Percentiles rank a stretch among this genome's conserved stretches.
These are phyloP conservation scores for Diaporthe caulivora DNA, from an alignment of 2,329 filamentous ascomycete genomes.

Conservation along the genomic window DNA sequence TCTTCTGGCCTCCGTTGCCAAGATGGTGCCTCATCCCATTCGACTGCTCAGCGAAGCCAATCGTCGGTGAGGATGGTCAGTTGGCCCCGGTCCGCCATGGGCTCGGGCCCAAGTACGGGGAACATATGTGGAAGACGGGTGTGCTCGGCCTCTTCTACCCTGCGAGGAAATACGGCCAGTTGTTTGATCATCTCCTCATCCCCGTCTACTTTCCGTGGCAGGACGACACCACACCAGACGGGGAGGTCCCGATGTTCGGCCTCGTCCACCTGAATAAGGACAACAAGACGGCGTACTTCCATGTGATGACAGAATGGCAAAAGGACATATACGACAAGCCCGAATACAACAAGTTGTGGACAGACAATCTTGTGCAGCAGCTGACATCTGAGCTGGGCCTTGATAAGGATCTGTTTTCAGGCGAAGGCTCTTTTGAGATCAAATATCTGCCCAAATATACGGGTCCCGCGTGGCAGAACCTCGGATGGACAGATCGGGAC, in stretches of 20 bases:
- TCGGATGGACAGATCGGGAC: neutral
- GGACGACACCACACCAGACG: conserved; percentile 12
- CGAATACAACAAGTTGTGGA: neutral
- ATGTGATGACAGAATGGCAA: conserved; percentile 31
- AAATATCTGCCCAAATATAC: neutral
- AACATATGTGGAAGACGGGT: conserved; percentile 4
- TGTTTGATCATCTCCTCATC: conserved; percentile 19
- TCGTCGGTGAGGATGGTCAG: neutral
- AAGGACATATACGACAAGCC: neutral
- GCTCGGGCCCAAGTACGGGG: neutral
- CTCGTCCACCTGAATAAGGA: neutral
- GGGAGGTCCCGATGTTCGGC: conserved; percentile 6
- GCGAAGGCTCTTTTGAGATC: neutral
- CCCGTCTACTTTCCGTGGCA: conserved; percentile 15
- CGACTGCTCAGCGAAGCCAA: neutral
- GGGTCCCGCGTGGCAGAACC: neutral
- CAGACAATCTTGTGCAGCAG: neutral
- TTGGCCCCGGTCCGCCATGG: conserved; percentile 8
- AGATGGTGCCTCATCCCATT: conserved; percentile 20
- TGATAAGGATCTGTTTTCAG: neutral
- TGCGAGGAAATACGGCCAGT: neutral
- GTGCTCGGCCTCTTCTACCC: conserved; percentile 22
- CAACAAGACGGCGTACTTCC: conserved; percentile 7
- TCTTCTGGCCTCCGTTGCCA: conserved; percentile 17
- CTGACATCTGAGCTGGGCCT: neutral